These are phyloP conservation scores for Polyplosphaeria fusca DNA, from an alignment of 495 filamentous ascomycete genomes.

Conservation along the genomic window DNA sequence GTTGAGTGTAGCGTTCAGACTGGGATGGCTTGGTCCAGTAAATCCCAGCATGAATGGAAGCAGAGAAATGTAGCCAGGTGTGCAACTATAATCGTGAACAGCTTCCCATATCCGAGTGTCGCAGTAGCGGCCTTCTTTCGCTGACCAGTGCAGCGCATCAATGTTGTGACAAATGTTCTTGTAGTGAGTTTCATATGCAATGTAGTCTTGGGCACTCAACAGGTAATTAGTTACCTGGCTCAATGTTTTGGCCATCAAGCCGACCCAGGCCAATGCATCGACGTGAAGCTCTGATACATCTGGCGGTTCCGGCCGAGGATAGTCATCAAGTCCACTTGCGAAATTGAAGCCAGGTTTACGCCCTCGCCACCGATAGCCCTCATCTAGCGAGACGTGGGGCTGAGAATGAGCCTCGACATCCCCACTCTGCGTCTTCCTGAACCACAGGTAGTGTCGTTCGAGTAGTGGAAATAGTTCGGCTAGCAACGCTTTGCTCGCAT, in stretches of 20 bases:
- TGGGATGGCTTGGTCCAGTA: conserved; percentile 65
- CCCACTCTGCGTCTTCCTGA: conserved; percentile 82
- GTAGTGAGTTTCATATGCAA: conserved; percentile 63
- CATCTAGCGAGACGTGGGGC: conserved; percentile 73
- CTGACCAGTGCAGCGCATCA: conserved; percentile 89
- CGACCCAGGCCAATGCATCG: conserved; percentile 94
- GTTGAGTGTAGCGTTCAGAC: conserved; percentile 69
- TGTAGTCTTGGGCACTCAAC: conserved; percentile 66
- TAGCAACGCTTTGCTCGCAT: conserved; percentile 68
- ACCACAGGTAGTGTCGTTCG: conserved; percentile 88
- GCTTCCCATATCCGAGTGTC: conserved; percentile 93
- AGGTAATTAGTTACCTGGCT: conserved; percentile 70
- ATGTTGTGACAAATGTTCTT: conserved; percentile 83
- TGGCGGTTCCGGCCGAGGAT: conserved; percentile 87
- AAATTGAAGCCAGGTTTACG: conserved; percentile 78
- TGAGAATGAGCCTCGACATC: conserved; percentile 87
- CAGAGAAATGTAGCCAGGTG: conserved; percentile 91
- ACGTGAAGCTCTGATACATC: conserved; percentile 96
- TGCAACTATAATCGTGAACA: conserved; percentile 80
- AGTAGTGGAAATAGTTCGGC: conserved; percentile 84
- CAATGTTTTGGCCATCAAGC: conserved; percentile 81
- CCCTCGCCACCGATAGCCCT: conserved; percentile 94
- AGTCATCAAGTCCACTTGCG: conserved; percentile 92
- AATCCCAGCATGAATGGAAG: conserved; percentile 88
- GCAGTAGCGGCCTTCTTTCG: conserved; percentile 76